Evolutionary conservation across 768 basidiomycete species (phyloP).

Genomic region (Sutorius australiensis): DNA sequence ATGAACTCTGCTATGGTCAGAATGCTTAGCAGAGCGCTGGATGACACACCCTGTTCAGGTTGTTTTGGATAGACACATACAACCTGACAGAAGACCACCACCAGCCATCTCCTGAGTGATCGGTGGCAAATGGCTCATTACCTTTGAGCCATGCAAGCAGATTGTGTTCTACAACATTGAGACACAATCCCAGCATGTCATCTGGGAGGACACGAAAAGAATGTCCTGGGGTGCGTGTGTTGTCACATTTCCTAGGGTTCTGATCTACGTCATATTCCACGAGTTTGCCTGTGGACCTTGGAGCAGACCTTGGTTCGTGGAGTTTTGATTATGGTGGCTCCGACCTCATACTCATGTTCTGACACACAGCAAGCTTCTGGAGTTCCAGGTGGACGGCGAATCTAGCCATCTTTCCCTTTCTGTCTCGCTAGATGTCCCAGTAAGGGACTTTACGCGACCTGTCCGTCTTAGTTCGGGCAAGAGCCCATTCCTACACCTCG

Average conservation of each 20-base stretch:
- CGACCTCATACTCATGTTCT: neutral
- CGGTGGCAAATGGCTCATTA: slow-evolving; percentile 5
- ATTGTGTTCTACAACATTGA: slow-evolving; percentile 1
- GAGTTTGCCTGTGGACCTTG: neutral
- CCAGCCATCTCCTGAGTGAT: slow-evolving; percentile 2
- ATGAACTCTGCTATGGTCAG: neutral
- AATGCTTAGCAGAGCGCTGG: slow-evolving; percentile 4
- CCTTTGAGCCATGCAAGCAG: neutral
- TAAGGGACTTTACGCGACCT: neutral
- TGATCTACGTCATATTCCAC: neutral
- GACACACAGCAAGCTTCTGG: neutral
- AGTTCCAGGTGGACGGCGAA: neutral
- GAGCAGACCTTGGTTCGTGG: neutral
- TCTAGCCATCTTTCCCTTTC: neutral
- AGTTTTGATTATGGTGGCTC: neutral
- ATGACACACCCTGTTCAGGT: slow-evolving; percentile 4
- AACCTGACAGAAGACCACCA: neutral
- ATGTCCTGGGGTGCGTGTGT: neutral
- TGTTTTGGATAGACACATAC: neutral
- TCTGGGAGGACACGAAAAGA: slow-evolving; percentile 1
- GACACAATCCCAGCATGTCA: neutral
- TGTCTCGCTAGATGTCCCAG: neutral
- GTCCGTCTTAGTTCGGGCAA: neutral
- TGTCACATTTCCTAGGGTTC: neutral
- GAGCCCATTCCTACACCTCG: neutral